phyloP scores from a whole-genome alignment of 164 flowering plant species.

The Platanus orientalis region DNA sequence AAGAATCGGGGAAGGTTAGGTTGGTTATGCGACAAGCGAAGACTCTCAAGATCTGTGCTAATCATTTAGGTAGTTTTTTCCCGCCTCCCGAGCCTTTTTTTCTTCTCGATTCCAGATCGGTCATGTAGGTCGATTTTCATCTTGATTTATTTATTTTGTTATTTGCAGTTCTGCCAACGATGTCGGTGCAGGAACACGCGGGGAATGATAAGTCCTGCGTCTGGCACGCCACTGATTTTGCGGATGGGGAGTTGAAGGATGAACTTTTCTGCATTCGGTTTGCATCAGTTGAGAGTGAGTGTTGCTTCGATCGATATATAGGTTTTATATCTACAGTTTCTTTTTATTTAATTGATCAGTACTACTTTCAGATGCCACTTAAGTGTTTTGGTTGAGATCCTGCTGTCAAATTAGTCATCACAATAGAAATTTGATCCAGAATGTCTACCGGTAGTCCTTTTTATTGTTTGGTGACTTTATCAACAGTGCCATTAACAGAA shows the following conservation, averaged over 20 bases:
- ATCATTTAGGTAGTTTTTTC: constrained; percentile 25
- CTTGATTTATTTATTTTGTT: background rate
- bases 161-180: constrained; percentile 25
- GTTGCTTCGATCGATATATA: no score
- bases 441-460: no score
- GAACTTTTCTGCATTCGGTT: constrained; percentile 38
- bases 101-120: background rate
- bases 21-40: constrained; percentile 38
- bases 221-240: constrained; percentile 42
- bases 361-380: no score
- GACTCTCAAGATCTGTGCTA: constrained; percentile 41
- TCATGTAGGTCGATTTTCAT: background rate
- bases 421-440: no score
- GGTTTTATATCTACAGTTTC: no score
- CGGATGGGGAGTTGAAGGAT: constrained; percentile 40
- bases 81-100: background rate
- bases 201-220: constrained; percentile 39
- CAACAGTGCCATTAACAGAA: no score
- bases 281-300: constrained; percentile 37
- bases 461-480: no score
- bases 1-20: constrained; percentile 34
- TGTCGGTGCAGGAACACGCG: constrained; percentile 29
- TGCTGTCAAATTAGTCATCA: no score
- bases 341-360: no score
- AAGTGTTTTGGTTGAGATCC: no score